Evolutionary conservation across 495 filamentous ascomycete genomes (phyloP).

Genomic region (Oleoguttula mirabilis): DNA sequence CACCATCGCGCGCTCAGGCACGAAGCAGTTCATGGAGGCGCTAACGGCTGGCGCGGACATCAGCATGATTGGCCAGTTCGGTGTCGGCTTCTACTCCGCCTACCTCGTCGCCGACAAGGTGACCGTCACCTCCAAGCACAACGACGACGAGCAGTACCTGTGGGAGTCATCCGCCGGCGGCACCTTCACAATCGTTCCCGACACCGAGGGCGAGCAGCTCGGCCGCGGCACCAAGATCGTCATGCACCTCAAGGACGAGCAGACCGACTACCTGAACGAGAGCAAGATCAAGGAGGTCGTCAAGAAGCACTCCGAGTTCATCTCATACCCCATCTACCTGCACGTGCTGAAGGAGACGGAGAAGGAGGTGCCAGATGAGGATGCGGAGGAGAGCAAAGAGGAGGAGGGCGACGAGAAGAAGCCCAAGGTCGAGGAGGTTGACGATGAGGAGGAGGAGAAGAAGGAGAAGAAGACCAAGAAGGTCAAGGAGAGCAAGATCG

Average conservation of each 20-base stretch:
- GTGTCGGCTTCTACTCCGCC: conserved; percentile 99
- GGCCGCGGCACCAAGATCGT: conserved; percentile 96
- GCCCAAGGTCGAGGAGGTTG: conserved; percentile 74
- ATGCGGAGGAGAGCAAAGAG: conserved; percentile 62
- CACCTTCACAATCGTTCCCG: conserved; percentile 85
- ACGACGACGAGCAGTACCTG: conserved; percentile 99
- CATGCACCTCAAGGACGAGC: conserved; percentile 98
- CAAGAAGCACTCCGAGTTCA: conserved; percentile 99
- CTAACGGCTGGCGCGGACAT: conserved; percentile 96
- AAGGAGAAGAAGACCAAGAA: conserved; percentile 97
- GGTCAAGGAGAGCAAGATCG: conserved; percentile 94
- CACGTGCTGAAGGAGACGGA: conserved; percentile 98
- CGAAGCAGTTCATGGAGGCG: conserved; percentile 99
- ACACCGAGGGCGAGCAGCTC: conserved; percentile 81
- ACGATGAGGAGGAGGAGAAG: conserved; percentile 75
- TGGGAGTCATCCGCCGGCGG: conserved; percentile 98
- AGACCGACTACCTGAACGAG: conserved; percentile 96
- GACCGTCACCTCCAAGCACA: conserved; percentile 93
- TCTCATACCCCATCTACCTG: conserved; percentile 99
- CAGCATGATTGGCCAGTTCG: conserved; percentile 99
- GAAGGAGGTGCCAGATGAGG: conserved; percentile 96
- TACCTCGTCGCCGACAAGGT: conserved; percentile 97
- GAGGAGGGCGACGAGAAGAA: conserved; percentile 61
- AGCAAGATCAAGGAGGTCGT: conserved; percentile 99
- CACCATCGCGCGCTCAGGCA: conserved; percentile 96